A percentile compares a stretch with the other conserved stretches of the same genome.
Evolutionary conservation across 495 filamentous ascomycete species (phyloP).

Genomic region (Talaromyces stipitatus): DNA sequence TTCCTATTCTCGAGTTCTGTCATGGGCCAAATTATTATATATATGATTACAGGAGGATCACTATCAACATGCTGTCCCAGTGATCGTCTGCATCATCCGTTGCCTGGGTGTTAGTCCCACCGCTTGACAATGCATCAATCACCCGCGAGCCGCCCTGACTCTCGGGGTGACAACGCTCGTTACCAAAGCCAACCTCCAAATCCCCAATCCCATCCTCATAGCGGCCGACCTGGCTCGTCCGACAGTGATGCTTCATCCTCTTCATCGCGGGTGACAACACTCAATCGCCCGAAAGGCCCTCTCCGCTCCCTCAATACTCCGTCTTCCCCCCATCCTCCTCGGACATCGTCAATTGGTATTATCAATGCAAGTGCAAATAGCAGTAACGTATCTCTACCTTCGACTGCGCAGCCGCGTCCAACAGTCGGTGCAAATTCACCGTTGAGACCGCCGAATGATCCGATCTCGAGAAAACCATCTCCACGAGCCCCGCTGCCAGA

Average conservation of each 20-base stretch:
- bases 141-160: slow-evolving; percentile 5
- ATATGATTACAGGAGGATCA: background rate
- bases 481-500: slow-evolving; percentile 31
- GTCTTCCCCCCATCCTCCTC: slow-evolving; percentile 30
- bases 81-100: slow-evolving; percentile 3
- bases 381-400: slow-evolving; percentile 22
- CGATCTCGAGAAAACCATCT: slow-evolving; percentile 28
- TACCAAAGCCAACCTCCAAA: slow-evolving; percentile 2
- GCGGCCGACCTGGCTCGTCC: slow-evolving; percentile 33
- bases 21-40: too few species aligned
- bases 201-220: slow-evolving; percentile 1
- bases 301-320: slow-evolving; percentile 13
- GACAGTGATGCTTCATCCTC: slow-evolving; percentile 44
- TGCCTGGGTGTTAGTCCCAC: background rate
- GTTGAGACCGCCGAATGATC: slow-evolving; percentile 35
- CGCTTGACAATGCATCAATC: slow-evolving; percentile 4
- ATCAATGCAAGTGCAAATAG: slow-evolving; percentile 18
- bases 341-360: slow-evolving; percentile 21
- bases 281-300: slow-evolving; percentile 22
- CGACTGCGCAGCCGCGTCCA: slow-evolving; percentile 11
- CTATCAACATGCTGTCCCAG: background rate
- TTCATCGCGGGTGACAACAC: slow-evolving; percentile 42
- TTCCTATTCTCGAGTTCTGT: too few species aligned
- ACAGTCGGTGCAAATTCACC: slow-evolving; percentile 23
- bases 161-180: background rate